phyloP scores from a whole-genome alignment of 2,329 filamentous ascomycete genomes.

The Sporothrix schenckii region DNA sequence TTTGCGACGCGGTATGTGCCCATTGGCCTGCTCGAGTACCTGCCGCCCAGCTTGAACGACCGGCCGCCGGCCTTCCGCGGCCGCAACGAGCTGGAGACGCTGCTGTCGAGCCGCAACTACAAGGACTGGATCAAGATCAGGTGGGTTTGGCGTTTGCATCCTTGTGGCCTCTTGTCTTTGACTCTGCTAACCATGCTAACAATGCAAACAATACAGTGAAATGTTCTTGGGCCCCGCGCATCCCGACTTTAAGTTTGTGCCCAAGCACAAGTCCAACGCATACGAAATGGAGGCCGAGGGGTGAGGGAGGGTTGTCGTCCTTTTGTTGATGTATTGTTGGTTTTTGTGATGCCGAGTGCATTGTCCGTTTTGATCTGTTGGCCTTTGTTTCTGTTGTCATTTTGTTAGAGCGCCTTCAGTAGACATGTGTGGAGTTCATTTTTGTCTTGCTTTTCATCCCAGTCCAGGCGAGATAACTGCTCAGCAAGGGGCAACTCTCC shows the following conservation, averaged over 20 bases:
- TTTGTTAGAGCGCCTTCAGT: neutral
- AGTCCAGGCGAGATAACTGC: neutral
- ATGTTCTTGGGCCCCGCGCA: slow-evolving; percentile 96
- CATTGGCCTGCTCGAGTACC: slow-evolving; percentile 80
- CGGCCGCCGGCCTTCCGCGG: slow-evolving; percentile 82
- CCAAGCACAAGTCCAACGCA: slow-evolving; percentile 94
- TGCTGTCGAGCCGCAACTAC: slow-evolving; percentile 88
- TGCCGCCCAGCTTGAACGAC: slow-evolving; percentile 88
- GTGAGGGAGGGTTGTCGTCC: neutral
- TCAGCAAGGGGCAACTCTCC: neutral
- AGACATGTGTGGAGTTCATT: neutral
- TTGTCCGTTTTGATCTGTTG: neutral
- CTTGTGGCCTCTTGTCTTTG: too few relatives aligned
- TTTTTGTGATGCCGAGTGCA: too few relatives aligned
- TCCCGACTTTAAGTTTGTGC: slow-evolving; percentile 88
- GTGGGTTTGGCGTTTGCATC: slow-evolving; percentile 48
- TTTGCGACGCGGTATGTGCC: slow-evolving; percentile 93
- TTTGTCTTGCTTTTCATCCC: neutral
- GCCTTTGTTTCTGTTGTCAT: neutral
- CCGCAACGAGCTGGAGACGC: slow-evolving; percentile 88
- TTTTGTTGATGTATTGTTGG: neutral
- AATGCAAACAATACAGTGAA: slow-evolving; percentile 61
- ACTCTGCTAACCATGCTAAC: too few relatives aligned
- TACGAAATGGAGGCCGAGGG: slow-evolving; percentile 71
- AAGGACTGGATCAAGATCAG: slow-evolving; percentile 99